Percentiles rank a stretch among this genome's conserved stretches.
phyloP scores from a whole-genome alignment of 2,329 filamentous ascomycete species.

The Metarhizium guizhouense region DNA sequence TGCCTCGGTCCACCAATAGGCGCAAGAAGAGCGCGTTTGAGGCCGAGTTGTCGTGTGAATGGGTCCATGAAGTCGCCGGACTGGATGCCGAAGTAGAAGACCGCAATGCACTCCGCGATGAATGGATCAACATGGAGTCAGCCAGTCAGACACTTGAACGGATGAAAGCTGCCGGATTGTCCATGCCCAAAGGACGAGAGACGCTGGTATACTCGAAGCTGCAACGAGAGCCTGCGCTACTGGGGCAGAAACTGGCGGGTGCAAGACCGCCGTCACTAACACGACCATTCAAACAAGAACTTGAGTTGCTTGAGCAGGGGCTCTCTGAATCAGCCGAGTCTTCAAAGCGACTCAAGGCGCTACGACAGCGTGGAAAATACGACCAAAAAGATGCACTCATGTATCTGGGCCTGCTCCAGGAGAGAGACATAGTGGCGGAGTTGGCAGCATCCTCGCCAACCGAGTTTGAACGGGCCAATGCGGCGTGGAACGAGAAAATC shows the following conservation, averaged over 20 bases:
- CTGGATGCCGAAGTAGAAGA: slow-evolving; percentile 21
- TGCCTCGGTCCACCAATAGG: slow-evolving; percentile 50
- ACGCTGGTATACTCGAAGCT: slow-evolving; percentile 18
- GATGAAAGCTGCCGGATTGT: slow-evolving; percentile 36
- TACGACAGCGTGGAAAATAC: slow-evolving; percentile 20
- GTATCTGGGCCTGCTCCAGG: slow-evolving; percentile 24
- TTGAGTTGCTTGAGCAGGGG: slow-evolving; percentile 28
- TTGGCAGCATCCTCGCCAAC: slow-evolving; percentile 12
- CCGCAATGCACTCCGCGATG: slow-evolving; percentile 32
- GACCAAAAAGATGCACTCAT: slow-evolving; percentile 11
- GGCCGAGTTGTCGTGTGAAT: slow-evolving; percentile 51
- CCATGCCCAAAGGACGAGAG: slow-evolving; percentile 36
- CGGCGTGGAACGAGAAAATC: slow-evolving; percentile 26
- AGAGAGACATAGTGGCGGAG: slow-evolving; percentile 18
- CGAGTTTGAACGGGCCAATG: slow-evolving; percentile 20
- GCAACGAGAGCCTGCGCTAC: slow-evolving; percentile 12
- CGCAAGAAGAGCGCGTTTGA: slow-evolving; percentile 51
- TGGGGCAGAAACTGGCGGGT: slow-evolving; percentile 21
- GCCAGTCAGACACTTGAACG: slow-evolving; percentile 26
- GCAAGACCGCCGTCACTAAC: slow-evolving; percentile 18
- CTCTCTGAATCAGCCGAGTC: slow-evolving; percentile 8
- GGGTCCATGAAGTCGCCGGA: slow-evolving; percentile 49
- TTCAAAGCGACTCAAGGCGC: slow-evolving; percentile 15
- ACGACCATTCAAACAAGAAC: slow-evolving; percentile 33
- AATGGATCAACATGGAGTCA: slow-evolving; percentile 38